Base-by-base conservation (phyloP, 345 rosid species). In the Bretschneidera sinensis region DNA sequence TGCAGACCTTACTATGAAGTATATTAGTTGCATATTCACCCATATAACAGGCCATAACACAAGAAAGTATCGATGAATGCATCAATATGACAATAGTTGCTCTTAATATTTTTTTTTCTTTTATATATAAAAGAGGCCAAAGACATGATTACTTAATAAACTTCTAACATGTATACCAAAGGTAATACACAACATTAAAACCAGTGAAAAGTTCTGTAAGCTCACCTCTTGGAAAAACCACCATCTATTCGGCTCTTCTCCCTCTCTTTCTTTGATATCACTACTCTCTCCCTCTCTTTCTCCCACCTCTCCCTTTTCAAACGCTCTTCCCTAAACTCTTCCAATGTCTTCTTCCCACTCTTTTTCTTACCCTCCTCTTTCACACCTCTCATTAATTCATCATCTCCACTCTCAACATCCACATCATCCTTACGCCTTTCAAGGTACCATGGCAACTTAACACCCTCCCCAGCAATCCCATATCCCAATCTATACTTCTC, bases 401-500 rank as follows among this genome's bases (percentile, higher is more conserved):
- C 75, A 57, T 67, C 77, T 21, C 20, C 73, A 56, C 24, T 67
- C 55, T 62, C 81, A 9, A 19, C 76, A n/a, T n/a, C n/a, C n/a
- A n/a, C n/a, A 35, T 80, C 79, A 59, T 24, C 68, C 9, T 67
- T 69, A 24, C 79, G 74, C 79, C 47, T 89, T 72, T 87, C 87
- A 54, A 90, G 80, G 65, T 87, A 94, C 99, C 97, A 94, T 0
- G 96, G 96, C 83, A 81, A 66, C 69, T 87, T 94, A 48, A 87
- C 95, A 39, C 99, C 97, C 74, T 87, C 90, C 52, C 98, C 97
- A 2, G 95, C 97, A 71, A 92, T 22, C 14, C 97, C 97, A 65
- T 89, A 85, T 0, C 98, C 96, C 60, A 94, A 74, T 56, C 88
- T 77, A 71, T 87, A 89, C 78, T 80, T 87, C 74, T 94, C 97